Conservation (phyloP, 1,284 basidiomycete species). For the Cystobasidium slooffiae region DNA sequence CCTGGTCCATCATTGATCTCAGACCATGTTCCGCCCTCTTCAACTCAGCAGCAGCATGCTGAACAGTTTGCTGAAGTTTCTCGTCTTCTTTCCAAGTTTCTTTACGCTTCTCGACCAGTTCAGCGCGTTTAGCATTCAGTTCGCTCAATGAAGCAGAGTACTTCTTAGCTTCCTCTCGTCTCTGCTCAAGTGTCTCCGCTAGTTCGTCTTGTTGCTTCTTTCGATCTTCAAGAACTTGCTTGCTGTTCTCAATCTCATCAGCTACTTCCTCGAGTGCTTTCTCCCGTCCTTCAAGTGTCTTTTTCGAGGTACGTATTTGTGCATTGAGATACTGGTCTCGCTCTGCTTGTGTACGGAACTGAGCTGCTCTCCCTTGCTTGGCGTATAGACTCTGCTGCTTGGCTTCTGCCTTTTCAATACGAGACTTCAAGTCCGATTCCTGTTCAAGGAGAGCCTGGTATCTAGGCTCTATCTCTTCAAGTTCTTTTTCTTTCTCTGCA, state of each 20-base stretch:
- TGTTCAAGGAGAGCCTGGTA: conserved; percentile 63
- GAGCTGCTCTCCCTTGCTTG: conserved; percentile 83
- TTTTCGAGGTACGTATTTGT: conserved; percentile 72
- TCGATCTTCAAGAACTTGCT: conserved; percentile 64
- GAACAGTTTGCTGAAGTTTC: conserved; percentile 76
- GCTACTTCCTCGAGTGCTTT: conserved; percentile 57
- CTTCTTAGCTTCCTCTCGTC: conserved; percentile 55
- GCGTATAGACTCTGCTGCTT: conserved; percentile 74
- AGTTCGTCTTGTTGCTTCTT: conserved; percentile 56
- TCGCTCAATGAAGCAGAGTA: conserved; percentile 56
- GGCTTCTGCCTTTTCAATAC: conserved; percentile 72
- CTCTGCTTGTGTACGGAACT: conserved; percentile 80
- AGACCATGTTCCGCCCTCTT: conserved; percentile 77
- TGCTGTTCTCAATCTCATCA: conserved; percentile 62
- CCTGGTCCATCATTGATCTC: conserved; percentile 93
- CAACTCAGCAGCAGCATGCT: conserved; percentile 77
- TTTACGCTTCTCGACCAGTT: conserved; percentile 78
- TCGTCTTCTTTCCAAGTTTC: conserved; percentile 95
- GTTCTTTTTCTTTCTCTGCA: conserved; percentile 65
- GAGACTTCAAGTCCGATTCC: conserved; percentile 51
- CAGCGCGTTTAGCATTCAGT: conserved; percentile 73
- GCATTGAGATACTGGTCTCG: conserved; percentile 75
- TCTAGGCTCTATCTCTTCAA: conserved; percentile 68
- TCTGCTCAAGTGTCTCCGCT: conserved; percentile 48
- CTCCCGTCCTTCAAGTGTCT: conserved; percentile 62